Percentiles rank a stretch among this genome's conserved stretches.
phyloP scores from a whole-genome alignment of 2,329 filamentous ascomycete genomes.

The Ophiostoma fasciatum region DNA sequence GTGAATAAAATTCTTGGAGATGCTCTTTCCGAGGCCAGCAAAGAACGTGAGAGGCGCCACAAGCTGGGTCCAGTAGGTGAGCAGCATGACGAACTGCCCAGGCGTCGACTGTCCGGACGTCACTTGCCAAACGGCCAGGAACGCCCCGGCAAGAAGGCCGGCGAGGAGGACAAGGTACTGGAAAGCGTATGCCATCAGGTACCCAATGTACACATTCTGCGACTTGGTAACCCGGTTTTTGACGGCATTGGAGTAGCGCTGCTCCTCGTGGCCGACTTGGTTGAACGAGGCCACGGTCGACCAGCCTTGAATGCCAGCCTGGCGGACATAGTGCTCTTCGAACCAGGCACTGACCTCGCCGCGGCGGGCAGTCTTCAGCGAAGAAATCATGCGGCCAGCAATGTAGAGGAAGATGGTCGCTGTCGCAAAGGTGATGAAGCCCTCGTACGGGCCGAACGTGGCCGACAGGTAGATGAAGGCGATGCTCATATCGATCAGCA shows the following conservation, averaged over 20 bases:
- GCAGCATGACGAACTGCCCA: conserved; percentile 54
- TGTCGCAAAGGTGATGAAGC: conserved; percentile 45
- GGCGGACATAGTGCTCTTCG: conserved; percentile 39
- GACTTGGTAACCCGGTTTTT: conserved; percentile 22
- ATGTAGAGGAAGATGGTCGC: conserved; percentile 41
- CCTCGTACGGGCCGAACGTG: conserved; percentile 45
- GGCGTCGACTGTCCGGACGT: conserved; percentile 43
- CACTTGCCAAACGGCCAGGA: conserved; percentile 50
- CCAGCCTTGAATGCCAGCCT: conserved; percentile 43
- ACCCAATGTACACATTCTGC: conserved; percentile 27
- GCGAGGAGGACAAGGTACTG: conserved; percentile 51
- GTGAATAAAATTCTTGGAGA: conserved; percentile 41
- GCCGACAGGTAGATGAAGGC: conserved; percentile 45
- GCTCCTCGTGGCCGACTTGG: conserved; percentile 40
- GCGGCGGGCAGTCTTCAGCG: conserved; percentile 33
- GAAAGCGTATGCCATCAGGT: conserved; percentile 36
- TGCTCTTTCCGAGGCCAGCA: conserved; percentile 37
- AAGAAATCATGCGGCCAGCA: conserved; percentile 34
- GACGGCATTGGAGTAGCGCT: conserved; percentile 37
- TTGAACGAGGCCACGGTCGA: conserved; percentile 46
- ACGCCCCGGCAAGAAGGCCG: conserved; percentile 50
- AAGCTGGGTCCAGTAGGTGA: conserved; percentile 62
- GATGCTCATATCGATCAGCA: conserved; percentile 43
- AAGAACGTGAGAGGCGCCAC: conserved; percentile 60
- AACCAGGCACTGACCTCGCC: conserved; percentile 37